Conservation (phyloP, 2,329 filamentous ascomycete genomes). For the Talaromyces sp. region DNA sequence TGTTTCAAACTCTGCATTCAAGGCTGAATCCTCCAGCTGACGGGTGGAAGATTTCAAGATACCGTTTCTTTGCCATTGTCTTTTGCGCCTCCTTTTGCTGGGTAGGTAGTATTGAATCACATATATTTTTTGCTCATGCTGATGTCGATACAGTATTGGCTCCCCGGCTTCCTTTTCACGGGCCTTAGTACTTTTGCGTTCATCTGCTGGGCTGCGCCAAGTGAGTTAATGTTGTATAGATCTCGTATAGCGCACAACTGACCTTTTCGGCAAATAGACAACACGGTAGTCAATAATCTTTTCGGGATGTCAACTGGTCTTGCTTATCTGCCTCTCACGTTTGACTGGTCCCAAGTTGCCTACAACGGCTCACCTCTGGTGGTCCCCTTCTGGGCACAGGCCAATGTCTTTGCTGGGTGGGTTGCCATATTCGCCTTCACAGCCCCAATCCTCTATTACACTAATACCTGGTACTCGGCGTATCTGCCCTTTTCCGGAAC, state of each 20-base stretch:
- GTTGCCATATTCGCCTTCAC: conserved; percentile 36
- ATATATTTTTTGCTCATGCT: background rate
- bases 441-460: conserved; percentile 33
- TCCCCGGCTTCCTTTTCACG: conserved; percentile 31
- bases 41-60: conserved; percentile 34
- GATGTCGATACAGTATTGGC: conserved; percentile 22
- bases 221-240: conserved; percentile 25
- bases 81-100: conserved; percentile 25
- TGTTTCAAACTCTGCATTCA: conserved; percentile 35
- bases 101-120: conserved; percentile 1
- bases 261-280: conserved; percentile 33
- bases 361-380: conserved; percentile 27
- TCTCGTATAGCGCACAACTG: conserved; percentile 29
- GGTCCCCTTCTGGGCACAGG: conserved; percentile 37
- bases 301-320: conserved; percentile 36
- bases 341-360: conserved; percentile 49
- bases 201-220: conserved; percentile 45
- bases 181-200: conserved; percentile 32
- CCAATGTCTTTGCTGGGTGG: conserved; percentile 40
- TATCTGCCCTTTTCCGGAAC: conserved; percentile 30
- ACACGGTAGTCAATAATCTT: conserved; percentile 40
- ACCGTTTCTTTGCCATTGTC: conserved; percentile 25
- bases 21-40: conserved; percentile 34
- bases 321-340: conserved; percentile 52
- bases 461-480: conserved; percentile 30